Evolutionary conservation across 352 stramenopile genomes (phyloP).

Genomic region (Globisporangium parvum): DNA sequence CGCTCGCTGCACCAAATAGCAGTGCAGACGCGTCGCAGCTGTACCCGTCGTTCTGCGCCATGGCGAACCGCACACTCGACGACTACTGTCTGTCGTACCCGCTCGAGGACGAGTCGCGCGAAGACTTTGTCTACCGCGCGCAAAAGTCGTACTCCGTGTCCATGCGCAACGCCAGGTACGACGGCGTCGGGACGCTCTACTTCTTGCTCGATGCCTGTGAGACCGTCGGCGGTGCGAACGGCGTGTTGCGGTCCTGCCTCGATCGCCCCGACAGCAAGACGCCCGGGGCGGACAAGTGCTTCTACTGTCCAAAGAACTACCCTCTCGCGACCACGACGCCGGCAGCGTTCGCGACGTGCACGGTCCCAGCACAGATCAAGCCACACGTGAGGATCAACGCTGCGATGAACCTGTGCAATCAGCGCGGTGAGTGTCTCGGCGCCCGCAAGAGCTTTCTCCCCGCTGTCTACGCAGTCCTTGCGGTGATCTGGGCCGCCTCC

Average conservation of each 20-base stretch:
- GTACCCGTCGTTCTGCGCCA: conserved; percentile 36
- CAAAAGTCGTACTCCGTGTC: conserved; percentile 19
- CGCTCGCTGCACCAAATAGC: not conserved
- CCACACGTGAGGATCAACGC: conserved; percentile 33
- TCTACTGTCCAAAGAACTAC: conserved; percentile 41
- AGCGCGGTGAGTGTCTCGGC: conserved; percentile 29
- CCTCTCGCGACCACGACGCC: conserved; percentile 9
- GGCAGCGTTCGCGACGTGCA: conserved; percentile 20
- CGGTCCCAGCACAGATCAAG: conserved; percentile 23
- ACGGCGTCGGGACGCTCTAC: conserved; percentile 18
- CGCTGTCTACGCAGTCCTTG: conserved; percentile 27
- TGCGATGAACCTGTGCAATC: conserved; percentile 48
- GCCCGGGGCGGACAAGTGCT: conserved; percentile 19
- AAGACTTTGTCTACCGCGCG: conserved; percentile 32
- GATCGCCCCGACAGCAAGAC: conserved; percentile 12
- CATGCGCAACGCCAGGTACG: conserved; percentile 7
- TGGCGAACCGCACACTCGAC: conserved; percentile 41
- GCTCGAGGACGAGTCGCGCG: conserved; percentile 27
- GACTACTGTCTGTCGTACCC: conserved; percentile 45
- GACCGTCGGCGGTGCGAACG: conserved; percentile 29
- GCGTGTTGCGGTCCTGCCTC: conserved; percentile 49
- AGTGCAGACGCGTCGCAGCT: not conserved
- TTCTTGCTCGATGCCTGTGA: conserved; percentile 58
- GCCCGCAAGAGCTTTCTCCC: conserved; percentile 13
- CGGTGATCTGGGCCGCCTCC: conserved; percentile 26